A percentile compares a stretch with the other conserved stretches of the same genome.
Conservation (phyloP, 148 eudicot genomes). For the Amaranthus hypochondriacus region DNA sequence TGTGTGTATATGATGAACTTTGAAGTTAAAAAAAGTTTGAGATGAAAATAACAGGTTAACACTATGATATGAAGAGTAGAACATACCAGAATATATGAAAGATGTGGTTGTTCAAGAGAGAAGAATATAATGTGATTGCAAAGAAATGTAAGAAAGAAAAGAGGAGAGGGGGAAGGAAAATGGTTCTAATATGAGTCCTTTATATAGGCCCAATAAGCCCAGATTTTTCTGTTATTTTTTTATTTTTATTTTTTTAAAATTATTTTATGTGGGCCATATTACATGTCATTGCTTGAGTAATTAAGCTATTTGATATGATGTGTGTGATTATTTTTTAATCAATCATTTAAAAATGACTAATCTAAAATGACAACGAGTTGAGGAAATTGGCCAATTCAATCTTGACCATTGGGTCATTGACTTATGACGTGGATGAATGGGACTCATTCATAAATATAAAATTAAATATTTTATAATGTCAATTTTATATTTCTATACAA, state of each 20-base stretch:
- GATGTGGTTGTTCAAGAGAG: too few species aligned
- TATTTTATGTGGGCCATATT: neutral
- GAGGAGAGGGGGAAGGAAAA: slow-evolving; percentile 21
- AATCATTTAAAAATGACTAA: slow-evolving; percentile 4
- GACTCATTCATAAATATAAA: neutral
- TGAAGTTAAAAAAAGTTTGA: too few species aligned
- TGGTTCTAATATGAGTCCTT: neutral
- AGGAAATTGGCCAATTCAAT: neutral
- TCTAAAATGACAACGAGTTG: neutral
- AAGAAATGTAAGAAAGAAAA: neutral
- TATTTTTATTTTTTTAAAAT: neutral
- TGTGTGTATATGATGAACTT: neutral
- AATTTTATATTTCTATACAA: too few species aligned
- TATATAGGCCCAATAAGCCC: slow-evolving; percentile 7
- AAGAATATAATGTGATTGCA: neutral
- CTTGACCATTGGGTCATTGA: neutral
- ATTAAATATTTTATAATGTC: too few species aligned
- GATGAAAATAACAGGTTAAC: too few species aligned
- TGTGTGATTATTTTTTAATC: neutral
- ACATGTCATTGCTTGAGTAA: slow-evolving; percentile 7
- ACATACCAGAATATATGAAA: neutral
- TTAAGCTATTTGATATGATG: neutral
- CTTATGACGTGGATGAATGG: neutral
- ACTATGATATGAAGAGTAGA: neutral
- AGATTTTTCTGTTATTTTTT: neutral